Base-by-base conservation (phyloP, 2,329 filamentous ascomycete species). In the Beauveria rudraprayagi region DNA sequence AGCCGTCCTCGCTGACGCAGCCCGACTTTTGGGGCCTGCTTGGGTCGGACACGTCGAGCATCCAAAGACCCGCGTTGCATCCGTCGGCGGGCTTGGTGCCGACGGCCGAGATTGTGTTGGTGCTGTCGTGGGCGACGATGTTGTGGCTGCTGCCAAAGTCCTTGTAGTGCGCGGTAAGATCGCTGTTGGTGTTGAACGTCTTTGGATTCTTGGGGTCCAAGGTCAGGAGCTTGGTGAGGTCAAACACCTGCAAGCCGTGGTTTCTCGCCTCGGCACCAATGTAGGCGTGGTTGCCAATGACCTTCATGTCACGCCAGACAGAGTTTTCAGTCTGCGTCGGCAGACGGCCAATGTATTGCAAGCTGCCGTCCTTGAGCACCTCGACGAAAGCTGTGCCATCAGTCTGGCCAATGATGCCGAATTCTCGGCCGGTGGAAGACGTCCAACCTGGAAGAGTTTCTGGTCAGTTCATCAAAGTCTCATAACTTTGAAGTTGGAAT, bases 171-270 rank as follows among this genome's bases (percentile, higher is more conserved):
- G 71, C 71, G 0, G 71, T 70, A 9, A 76, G 66, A 61, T 75
- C 74, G 28, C 60, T 63, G 30, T 62, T 51, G n/a, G 64, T 67
- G 69, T 61, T 66, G 61, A 72, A 76, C 5, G 62, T 66, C 64
- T 63, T 66, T 48, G 69, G 74, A 16, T 69, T 72, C 14, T 73
- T 64, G 1, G 76, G 72, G 66, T 78, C 71, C 51, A 81, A 66
- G 26, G 70, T 69, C 37, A 79, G 68, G 3, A 84, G 75, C 74
- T 72, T 85, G 66, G 74, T 81, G 76, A 86, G 77, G 68, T 87
- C 83, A 65, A 87, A 87, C 68, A 87, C 80, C 69, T 87, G 84
- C 26, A 87, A 76, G 54, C 81, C 80, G 67, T 87, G 84, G 59
- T 73, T 69, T 7, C 65, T 63, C 0, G 81, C 77, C 65, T 77